A percentile compares a stretch with the other conserved stretches of the same genome.
These are phyloP conservation scores for Scheffersomyces stambukii DNA, from an alignment of 1,139 yeast species.

Conservation along the genomic window DNA sequence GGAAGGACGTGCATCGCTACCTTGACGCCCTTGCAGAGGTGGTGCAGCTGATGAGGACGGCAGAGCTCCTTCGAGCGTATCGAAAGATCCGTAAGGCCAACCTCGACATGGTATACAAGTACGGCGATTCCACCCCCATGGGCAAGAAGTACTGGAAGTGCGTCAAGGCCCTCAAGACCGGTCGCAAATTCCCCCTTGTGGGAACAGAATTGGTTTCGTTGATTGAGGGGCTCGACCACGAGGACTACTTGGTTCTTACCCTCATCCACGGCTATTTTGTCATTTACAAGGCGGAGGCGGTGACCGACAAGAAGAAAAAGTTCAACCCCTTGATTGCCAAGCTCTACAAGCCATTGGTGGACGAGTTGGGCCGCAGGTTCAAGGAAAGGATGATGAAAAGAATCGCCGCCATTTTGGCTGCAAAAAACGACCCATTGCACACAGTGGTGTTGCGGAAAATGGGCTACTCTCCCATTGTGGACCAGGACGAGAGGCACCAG, in stretches of 20 bases:
- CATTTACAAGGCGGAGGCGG: conserved; percentile 23
- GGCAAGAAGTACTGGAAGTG: conserved; percentile 23
- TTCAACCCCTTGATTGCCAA: conserved; percentile 27
- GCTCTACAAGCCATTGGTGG: conserved; percentile 30
- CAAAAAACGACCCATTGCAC: conserved; percentile 1
- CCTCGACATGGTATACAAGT: conserved; percentile 30
- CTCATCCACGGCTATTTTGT: too few species aligned
- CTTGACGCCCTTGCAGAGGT: too few species aligned
- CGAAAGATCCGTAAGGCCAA: conserved; percentile 45
- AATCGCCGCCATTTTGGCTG: conserved; percentile 3
- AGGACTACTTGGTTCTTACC: conserved; percentile 24
- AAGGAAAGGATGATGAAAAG: conserved; percentile 13
- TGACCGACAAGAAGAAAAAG: conserved; percentile 16
- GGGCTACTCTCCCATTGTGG: conserved; percentile 3
- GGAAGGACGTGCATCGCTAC: too few species aligned
- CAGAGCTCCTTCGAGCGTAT: conserved; percentile 13
- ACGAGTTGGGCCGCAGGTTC: conserved; percentile 23
- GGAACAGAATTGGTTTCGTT: conserved; percentile 10
- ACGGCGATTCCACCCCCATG: conserved; percentile 28
- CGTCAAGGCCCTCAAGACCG: conserved; percentile 20
- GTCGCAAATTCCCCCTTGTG: conserved; percentile 3
- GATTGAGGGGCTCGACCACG: conserved; percentile 17
- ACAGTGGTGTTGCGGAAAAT: conserved; percentile 5
- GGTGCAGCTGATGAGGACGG: not conserved
- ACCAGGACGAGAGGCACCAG: conserved; percentile 11